Evolutionary conservation across 169 alveolate species (phyloP).

Genomic region (Eimeria maxima): DNA sequence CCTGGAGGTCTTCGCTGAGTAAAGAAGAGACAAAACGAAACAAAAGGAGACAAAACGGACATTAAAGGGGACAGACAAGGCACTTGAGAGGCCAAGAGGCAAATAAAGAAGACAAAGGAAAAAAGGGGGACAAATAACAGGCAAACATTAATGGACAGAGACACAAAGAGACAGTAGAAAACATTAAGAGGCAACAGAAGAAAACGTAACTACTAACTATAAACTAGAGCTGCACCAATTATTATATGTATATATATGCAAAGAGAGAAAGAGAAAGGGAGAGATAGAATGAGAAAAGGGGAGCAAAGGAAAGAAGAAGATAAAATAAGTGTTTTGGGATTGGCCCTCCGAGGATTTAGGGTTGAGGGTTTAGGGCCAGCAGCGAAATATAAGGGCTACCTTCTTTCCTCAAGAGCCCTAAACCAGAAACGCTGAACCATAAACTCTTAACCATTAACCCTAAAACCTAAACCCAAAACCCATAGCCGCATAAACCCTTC

Average conservation of each 20-base stretch:
- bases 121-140: neutral
- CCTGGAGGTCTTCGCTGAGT: neutral
- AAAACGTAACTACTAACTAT: too few relatives aligned
- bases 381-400: too few relatives aligned
- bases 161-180: neutral
- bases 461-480: conserved; percentile 12
- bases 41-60: neutral
- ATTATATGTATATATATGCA: too few relatives aligned
- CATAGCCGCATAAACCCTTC: neutral
- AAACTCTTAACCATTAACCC: conserved; percentile 14
- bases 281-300: neutral
- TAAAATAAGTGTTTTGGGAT: too few relatives aligned
- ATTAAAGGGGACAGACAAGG: neutral
- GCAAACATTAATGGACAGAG: too few relatives aligned
- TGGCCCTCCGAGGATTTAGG: too few relatives aligned
- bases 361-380: too few relatives aligned
- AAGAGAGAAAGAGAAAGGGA: neutral
- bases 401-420: too few relatives aligned
- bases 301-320: neutral
- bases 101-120: too few relatives aligned
- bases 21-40: neutral
- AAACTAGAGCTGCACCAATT: too few relatives aligned
- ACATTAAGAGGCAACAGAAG: neutral
- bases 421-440: neutral
- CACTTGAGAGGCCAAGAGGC: neutral